Conservation (phyloP, 225 moss, liverwort and hornwort genomes). For the Climacium dendroides region DNA sequence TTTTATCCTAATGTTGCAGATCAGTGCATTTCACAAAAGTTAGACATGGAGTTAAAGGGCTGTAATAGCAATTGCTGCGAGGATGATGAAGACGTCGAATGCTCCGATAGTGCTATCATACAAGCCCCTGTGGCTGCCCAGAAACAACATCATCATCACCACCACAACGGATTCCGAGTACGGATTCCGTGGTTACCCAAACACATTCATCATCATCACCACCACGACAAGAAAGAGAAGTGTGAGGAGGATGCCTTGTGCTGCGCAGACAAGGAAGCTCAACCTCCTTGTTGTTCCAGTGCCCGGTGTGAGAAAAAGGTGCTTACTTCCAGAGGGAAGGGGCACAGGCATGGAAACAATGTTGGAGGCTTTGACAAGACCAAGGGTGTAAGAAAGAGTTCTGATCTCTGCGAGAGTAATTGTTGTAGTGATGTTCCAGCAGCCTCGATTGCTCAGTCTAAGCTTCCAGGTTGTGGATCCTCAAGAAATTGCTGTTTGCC, state of each 20-base stretch:
- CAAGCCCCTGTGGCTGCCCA: constrained; percentile 2
- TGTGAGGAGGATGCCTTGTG: constrained; percentile 23
- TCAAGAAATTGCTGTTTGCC: constrained; percentile 5
- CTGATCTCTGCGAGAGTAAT: constrained; percentile 4
- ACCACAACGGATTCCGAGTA: constrained; percentile 17
- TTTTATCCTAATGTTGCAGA: not conserved
- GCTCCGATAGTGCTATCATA: not conserved
- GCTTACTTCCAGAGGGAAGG: constrained; percentile 34
- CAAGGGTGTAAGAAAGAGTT: constrained; percentile 1
- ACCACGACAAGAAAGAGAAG: constrained; percentile 37
- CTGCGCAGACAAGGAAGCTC: constrained; percentile 25
- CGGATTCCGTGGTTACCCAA: constrained; percentile 27
- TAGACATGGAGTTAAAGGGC: not conserved
- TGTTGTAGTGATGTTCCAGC: constrained; percentile 14
- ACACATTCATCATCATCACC: constrained; percentile 7
- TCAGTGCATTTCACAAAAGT: constrained; percentile 4
- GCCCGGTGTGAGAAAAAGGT: constrained; percentile 38
- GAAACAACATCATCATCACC: constrained; percentile 1
- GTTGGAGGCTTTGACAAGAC: constrained; percentile 15
- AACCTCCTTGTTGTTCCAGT: constrained; percentile 39
- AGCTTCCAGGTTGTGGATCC: constrained; percentile 4
- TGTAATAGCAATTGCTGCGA: not conserved
- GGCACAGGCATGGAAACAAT: constrained; percentile 1
- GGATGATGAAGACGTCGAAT: constrained; percentile 1
- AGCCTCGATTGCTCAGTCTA: not conserved